A percentile compares a stretch with the other conserved stretches of the same genome.
Evolutionary conservation across 768 basidiomycete genomes (phyloP).

Genomic region (Pilatotrama ljubarskyi): DNA sequence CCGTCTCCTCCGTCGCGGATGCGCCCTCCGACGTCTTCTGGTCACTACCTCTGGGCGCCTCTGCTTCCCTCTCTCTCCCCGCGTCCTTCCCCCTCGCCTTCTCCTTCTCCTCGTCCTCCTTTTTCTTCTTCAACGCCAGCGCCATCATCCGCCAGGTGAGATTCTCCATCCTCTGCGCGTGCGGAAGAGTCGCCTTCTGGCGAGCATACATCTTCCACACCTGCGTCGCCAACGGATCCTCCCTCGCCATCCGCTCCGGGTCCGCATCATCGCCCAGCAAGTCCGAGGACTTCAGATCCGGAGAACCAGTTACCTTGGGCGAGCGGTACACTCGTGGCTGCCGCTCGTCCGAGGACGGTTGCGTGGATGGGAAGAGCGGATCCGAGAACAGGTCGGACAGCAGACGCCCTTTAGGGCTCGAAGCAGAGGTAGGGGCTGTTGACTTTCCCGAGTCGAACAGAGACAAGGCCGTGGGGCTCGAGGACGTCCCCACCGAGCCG

Average conservation of each 20-base stretch:
- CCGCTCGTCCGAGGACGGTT: conserved; percentile 38
- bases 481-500: conserved; percentile 27
- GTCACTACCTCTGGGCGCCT: conserved; percentile 7
- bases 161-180: conserved; percentile 97
- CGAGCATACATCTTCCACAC: conserved; percentile 97
- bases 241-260: conserved; percentile 67
- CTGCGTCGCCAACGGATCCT: conserved; percentile 92
- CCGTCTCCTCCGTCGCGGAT: conserved; percentile 37
- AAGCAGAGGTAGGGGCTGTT: conserved; percentile 30
- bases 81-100: conserved; percentile 25
- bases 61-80: conserved; percentile 19
- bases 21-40: conserved; percentile 6
- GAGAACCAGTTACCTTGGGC: conserved; percentile 66
- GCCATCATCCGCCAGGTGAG: conserved; percentile 99
- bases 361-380: conserved; percentile 54
- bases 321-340: conserved; percentile 59
- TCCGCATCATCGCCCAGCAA: conserved; percentile 48
- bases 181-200: conserved; percentile 85
- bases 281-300: conserved; percentile 53
- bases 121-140: conserved; percentile 86
- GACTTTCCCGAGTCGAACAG: conserved; percentile 29
- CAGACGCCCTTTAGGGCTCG: conserved; percentile 31
- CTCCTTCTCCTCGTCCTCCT: conserved; percentile 61
- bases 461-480: conserved; percentile 32
- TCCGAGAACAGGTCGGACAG: conserved; percentile 58